Percentiles rank a stretch among this genome's conserved stretches.
Evolutionary conservation across 495 filamentous ascomycete genomes (phyloP).

Genomic region (Astrothelium macrocarpum): DNA sequence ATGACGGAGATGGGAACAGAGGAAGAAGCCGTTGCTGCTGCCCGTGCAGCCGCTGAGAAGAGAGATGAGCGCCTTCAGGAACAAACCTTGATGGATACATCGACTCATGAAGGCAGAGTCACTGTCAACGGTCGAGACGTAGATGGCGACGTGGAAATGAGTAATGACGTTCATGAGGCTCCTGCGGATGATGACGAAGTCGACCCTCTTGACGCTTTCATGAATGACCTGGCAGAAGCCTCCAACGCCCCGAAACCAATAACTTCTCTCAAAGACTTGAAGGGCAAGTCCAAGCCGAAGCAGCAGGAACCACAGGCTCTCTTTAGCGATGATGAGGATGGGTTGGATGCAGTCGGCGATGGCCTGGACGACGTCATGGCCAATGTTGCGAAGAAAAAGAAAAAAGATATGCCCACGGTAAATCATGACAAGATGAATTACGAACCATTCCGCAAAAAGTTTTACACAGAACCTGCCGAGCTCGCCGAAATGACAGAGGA

Average conservation of each 20-base stretch:
- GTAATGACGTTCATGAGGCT: not conserved
- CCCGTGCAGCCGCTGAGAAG: constrained; percentile 67
- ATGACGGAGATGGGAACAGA: constrained; percentile 70
- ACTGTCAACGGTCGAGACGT: constrained; percentile 7
- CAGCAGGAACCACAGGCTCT: constrained; percentile 67
- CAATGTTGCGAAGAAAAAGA: constrained; percentile 86
- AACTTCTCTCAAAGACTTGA: constrained; percentile 19
- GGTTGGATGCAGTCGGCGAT: constrained; percentile 60
- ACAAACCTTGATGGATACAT: constrained; percentile 38
- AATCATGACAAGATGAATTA: constrained; percentile 80
- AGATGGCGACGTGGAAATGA: constrained; percentile 41
- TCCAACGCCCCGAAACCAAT: constrained; percentile 14
- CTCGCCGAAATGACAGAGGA: constrained; percentile 75
- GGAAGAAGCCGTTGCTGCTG: constrained; percentile 77
- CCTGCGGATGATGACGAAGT: constrained; percentile 50
- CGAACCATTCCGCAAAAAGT: constrained; percentile 79
- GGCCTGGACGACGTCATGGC: constrained; percentile 78
- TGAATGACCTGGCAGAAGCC: constrained; percentile 57
- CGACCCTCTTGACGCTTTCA: constrained; percentile 93
- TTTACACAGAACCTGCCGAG: constrained; percentile 86
- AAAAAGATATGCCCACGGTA: constrained; percentile 83
- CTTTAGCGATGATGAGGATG: constrained; percentile 70
- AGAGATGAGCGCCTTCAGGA: constrained; percentile 59
- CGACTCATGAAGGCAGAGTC: constrained; percentile 29
- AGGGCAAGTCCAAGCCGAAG: constrained; percentile 35